Evolutionary conservation across 169 alveolate genomes (phyloP).

Genomic region (Cryptosporidium viatorum): DNA sequence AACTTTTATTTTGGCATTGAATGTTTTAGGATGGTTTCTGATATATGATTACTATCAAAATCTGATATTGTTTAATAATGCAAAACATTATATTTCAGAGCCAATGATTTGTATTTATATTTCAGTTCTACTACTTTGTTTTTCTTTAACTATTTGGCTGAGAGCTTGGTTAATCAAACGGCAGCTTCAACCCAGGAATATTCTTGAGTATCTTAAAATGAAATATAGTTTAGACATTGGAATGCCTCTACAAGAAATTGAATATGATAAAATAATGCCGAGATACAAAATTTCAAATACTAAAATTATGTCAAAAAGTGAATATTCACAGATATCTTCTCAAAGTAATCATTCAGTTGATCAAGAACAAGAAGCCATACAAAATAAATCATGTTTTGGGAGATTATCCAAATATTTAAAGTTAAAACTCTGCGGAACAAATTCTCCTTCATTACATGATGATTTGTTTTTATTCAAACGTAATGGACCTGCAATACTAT

Average conservation of each 20-base stretch:
- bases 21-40: conserved; percentile 22
- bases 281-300: conserved; percentile 29
- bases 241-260: conserved; percentile 73
- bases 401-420: conserved; percentile 22
- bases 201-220: conserved; percentile 62
- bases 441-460: conserved; percentile 65
- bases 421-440: conserved; percentile 48
- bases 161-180: conserved; percentile 49
- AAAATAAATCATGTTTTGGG: conserved; percentile 5
- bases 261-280: conserved; percentile 72
- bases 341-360: conserved; percentile 1
- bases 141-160: conserved; percentile 53
- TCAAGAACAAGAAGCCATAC: not conserved
- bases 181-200: conserved; percentile 58
- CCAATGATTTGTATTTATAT: conserved; percentile 67
- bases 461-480: conserved; percentile 46
- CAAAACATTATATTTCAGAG: conserved; percentile 38
- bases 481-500: conserved; percentile 51
- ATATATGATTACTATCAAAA: conserved; percentile 48
- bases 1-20: conserved; percentile 10
- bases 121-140: conserved; percentile 41
- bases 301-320: not conserved
- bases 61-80: conserved; percentile 5
- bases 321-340: conserved; percentile 19
- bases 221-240: conserved; percentile 71